Percentiles rank a stretch among this genome's conserved stretches.
phyloP scores from a whole-genome alignment of 2,329 filamentous ascomycete genomes.

The Alternaria conjuncta region DNA sequence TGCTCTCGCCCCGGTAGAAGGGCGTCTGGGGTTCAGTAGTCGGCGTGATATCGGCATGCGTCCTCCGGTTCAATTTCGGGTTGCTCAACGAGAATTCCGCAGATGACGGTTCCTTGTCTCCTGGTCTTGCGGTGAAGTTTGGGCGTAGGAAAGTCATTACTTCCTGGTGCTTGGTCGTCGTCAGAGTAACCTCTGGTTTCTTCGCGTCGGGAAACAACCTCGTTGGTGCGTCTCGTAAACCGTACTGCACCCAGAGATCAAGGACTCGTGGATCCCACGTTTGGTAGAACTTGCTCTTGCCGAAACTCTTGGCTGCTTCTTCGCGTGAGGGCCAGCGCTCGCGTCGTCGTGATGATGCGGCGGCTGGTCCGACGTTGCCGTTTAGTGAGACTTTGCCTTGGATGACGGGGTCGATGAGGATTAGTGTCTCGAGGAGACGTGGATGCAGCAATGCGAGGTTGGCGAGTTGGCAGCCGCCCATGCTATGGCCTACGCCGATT shows the following conservation, averaged over 20 bases:
- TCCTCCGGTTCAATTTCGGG: conserved; percentile 45
- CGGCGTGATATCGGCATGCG: conserved; percentile 52
- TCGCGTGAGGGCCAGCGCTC: conserved; percentile 81
- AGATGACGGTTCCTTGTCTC: conserved; percentile 54
- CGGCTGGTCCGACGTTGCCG: conserved; percentile 55
- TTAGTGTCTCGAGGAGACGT: conserved; percentile 74
- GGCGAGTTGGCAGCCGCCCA: conserved; percentile 77
- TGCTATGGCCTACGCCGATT: conserved; percentile 86
- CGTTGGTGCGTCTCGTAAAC: conserved; percentile 77
- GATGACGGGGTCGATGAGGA: conserved; percentile 87
- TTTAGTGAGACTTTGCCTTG: conserved; percentile 55
- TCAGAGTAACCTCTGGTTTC: conserved; percentile 67
- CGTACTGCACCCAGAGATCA: conserved; percentile 73
- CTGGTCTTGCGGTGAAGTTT: conserved; percentile 56
- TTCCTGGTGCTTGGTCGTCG: conserved; percentile 87
- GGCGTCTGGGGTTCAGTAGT: conserved; percentile 51
- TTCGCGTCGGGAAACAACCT: conserved; percentile 57
- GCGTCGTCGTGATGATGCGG: conserved; percentile 72
- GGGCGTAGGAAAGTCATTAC: conserved; percentile 78
- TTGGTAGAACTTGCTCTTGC: conserved; percentile 75
- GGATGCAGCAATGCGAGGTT: conserved; percentile 80
- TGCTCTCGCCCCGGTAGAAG: conserved; percentile 72
- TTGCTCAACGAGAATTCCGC: conserved; percentile 36
- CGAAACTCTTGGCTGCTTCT: conserved; percentile 71
- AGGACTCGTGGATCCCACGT: conserved; percentile 83